Evolutionary conservation across 225 moss, liverwort and hornwort species (phyloP), one percentile per base, ranked within the genome.

Genomic region (Sphagnum contortum): DNA sequence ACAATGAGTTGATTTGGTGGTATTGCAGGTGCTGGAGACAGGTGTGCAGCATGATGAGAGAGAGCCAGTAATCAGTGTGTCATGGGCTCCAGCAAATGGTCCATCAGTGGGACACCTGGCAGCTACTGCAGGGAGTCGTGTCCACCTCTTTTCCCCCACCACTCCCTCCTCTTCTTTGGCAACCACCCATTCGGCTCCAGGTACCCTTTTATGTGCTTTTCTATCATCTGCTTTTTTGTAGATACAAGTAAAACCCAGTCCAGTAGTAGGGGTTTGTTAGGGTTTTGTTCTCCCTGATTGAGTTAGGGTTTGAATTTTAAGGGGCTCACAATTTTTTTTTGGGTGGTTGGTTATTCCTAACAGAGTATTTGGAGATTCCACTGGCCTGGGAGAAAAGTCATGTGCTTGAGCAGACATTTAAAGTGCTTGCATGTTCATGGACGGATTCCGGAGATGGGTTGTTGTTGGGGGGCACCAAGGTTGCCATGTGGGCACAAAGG

Each of bases 381-480:
- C 74, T 98, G 76, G 83, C 72, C 49, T 98, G 96, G 96, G 77
- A 75, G 66, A 86, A 79, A 60, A 72, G 74, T 45, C 90, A 93
- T 64, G 80, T 84, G 66, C 80, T 98, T 73, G 74, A 79, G 60
- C 90, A 93, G 68, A 70, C 64, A 59, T 91, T 83, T 67, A 74
- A 86, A 59, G 83, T 98, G 63, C 72, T 75, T 61, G 76, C 82
- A 14, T 91, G 89, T 75, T 74, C 90, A 56, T 98, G 96, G 96
- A 93, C 89, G 66, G 89, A 91, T 71, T 91, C 93, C 57, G 96
- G 96, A 59, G 93, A 98, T 76, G 96, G 96, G 56, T 73, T 98
- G 58, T 71, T 92, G 54, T 83, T 90, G 64, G 87, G 88, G 50
- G 96, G 96, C 61, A 73, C 77, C 59, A 83, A 86, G 74, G 72